Evolutionary conservation across 2,329 filamentous ascomycete genomes (phyloP), one percentile per base, ranked within the genome.

Genomic region (Ceratocystis eucalypticola): DNA sequence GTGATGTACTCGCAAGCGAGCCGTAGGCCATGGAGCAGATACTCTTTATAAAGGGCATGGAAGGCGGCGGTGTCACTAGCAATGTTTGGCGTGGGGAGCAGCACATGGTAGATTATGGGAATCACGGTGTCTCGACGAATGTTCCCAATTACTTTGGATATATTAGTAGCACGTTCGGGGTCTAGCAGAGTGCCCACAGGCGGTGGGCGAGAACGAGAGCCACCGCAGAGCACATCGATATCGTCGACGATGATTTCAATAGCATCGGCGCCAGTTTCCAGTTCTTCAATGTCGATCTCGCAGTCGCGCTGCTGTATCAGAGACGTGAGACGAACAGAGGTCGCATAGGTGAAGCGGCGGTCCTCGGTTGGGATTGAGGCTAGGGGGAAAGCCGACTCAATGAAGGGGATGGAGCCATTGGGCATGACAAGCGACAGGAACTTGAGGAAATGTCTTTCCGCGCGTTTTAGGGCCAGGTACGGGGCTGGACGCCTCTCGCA

Each of bases 371-470:
- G 80, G 41, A 87, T 78, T 17, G 80, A 78, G 1, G 86, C 84
- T 0, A 89, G 75, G 0, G 86, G 86, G 70, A 88, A 88, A 0
- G 84, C 83, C 1, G 83, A 83, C 69, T 86, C 83, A 67, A 84
- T 78, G 22, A 83, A 82, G 0, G 81, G 80, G n/a, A 84, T 79
- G 5, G 80, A 76, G 2, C 79, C 78, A 20, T 77, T 75, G 1
- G 82, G 79, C 62, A 83, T 82, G 30, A 87, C 78, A 28, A 86
- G 78, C 0, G 84, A 83, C 7, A 89, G 75, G 66, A 89, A 88
- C 65, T 85, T 86, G 48, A 89, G 77, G 68, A 89, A 88, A 68
- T 88, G 86, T 61, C 84, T 78, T 72, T 89, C 86, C 2, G 85
- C 82, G 61, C 84, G 78, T 71, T 89, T 89, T 5, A 89, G 74